Conservation (phyloP, 1,139 yeast species). For the Yamadazyma sp. region DNA sequence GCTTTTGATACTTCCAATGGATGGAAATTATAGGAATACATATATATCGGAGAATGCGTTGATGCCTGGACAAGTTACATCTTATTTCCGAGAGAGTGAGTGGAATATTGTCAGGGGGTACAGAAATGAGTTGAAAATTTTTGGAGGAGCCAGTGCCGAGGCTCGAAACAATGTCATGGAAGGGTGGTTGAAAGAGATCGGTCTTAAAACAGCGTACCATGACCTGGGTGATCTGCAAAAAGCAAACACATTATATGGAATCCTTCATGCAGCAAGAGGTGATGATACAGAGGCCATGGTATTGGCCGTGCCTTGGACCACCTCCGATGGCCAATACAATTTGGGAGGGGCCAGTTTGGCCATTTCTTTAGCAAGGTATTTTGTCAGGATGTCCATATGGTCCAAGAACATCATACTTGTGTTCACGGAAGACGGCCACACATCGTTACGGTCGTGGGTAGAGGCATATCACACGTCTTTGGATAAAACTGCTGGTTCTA, state of each 20-base stretch:
- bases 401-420: slow-evolving; percentile 90
- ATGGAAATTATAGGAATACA: slow-evolving; percentile 79
- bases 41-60: slow-evolving; percentile 95
- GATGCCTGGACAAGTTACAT: slow-evolving; percentile 93
- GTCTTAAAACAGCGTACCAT: slow-evolving; percentile 63
- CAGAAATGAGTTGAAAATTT: slow-evolving; percentile 55
- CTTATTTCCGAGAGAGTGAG: slow-evolving; percentile 90
- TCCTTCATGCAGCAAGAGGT: slow-evolving; percentile 90
- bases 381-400: slow-evolving; percentile 89
- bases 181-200: slow-evolving; percentile 62
- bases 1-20: slow-evolving; percentile 70
- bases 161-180: slow-evolving; percentile 48
- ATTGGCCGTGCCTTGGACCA: slow-evolving; percentile 81
- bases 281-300: slow-evolving; percentile 97
- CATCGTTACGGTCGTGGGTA: slow-evolving; percentile 83
- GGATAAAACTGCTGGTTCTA: slow-evolving; percentile 91
- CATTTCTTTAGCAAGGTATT: slow-evolving; percentile 73
- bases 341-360: slow-evolving; percentile 80
- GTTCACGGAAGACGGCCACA: slow-evolving; percentile 70
- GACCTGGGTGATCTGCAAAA: slow-evolving; percentile 40
- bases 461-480: slow-evolving; percentile 87
- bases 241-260: slow-evolving; percentile 66
- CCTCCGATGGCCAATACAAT: slow-evolving; percentile 59
- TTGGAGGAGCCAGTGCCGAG: slow-evolving; percentile 28
- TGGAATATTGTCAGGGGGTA: slow-evolving; percentile 92